Evolutionary conservation across 225 moss, liverwort and hornwort species (phyloP).

Genomic region (Antitrichia curtipendula): DNA sequence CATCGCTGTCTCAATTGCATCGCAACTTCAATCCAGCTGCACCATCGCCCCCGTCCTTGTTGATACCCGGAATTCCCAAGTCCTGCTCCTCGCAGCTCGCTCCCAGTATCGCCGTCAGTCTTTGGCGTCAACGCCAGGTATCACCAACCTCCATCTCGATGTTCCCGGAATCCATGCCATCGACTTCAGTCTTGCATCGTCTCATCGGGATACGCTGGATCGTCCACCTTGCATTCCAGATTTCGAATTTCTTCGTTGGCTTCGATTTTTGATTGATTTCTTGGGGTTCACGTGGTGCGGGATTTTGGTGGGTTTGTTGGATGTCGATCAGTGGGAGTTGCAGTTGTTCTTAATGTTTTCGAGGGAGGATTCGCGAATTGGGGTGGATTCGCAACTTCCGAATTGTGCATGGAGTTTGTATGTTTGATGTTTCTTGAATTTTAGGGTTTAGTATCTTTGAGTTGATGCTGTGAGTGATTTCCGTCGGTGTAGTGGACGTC

Average conservation of each 20-base stretch:
- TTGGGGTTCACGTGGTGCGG: neutral
- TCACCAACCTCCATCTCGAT: neutral
- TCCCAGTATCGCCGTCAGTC: neutral
- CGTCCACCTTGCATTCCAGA: neutral
- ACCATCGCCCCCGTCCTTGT: neutral
- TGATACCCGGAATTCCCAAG: conserved; percentile 1
- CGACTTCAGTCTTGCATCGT: neutral
- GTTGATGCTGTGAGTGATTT: neutral
- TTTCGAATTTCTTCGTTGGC: neutral
- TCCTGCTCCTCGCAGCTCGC: neutral
- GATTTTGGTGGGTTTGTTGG: neutral
- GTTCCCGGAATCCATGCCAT: neutral
- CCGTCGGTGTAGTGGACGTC: neutral
- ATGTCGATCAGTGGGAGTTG: neutral
- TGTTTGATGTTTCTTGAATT: neutral
- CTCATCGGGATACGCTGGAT: neutral
- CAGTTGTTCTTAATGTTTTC: neutral
- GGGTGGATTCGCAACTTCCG: neutral
- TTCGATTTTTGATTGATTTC: neutral
- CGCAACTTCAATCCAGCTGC: neutral
- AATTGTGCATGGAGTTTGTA: neutral
- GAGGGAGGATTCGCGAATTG: neutral
- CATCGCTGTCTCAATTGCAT: neutral
- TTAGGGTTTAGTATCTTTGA: neutral
- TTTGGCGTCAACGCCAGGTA: neutral